Conservation (phyloP, 257 asterid genomes). For the Henckelia pumila region DNA sequence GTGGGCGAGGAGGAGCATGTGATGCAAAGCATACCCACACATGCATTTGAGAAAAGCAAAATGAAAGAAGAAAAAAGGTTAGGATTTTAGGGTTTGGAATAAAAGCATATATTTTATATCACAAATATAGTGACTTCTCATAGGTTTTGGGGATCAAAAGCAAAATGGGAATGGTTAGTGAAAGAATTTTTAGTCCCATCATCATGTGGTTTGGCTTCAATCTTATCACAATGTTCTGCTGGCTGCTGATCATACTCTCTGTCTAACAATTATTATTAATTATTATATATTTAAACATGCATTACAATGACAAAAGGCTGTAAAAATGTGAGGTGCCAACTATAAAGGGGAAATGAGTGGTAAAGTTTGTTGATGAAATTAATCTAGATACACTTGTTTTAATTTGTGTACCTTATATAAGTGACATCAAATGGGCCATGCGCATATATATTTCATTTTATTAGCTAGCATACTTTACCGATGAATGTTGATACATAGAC, state of each 20-base stretch:
- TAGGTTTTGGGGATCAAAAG: constrained; percentile 9
- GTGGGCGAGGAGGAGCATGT: constrained; percentile 51
- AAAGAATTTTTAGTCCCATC: constrained; percentile 22
- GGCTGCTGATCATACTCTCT: constrained; percentile 19
- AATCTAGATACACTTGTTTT: constrained; percentile 2
- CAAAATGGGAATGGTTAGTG: not conserved
- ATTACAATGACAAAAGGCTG: constrained; percentile 29
- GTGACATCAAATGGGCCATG: not conserved
- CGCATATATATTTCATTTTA: not conserved
- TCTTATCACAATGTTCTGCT: constrained; percentile 30
- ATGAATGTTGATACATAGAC: no score
- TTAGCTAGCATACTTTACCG: not conserved
- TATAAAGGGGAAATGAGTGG: constrained; percentile 19
- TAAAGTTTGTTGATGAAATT: constrained; percentile 4
- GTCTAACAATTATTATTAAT: constrained; percentile 30
- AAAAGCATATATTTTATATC: constrained; percentile 23
- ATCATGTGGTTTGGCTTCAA: constrained; percentile 39
- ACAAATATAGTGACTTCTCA: constrained; percentile 8
- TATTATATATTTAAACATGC: constrained; percentile 23
- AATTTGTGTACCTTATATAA: no score
- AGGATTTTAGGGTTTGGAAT: constrained; percentile 26
- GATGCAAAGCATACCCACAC: constrained; percentile 39
- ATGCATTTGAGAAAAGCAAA: constrained; percentile 18
- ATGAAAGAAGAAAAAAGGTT: constrained; percentile 19
- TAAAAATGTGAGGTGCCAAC: constrained; percentile 37